Percentiles rank a stretch among this genome's conserved stretches.
Evolutionary conservation across 139 green algal genomes (phyloP).

Genomic region (Choricystis sp.): DNA sequence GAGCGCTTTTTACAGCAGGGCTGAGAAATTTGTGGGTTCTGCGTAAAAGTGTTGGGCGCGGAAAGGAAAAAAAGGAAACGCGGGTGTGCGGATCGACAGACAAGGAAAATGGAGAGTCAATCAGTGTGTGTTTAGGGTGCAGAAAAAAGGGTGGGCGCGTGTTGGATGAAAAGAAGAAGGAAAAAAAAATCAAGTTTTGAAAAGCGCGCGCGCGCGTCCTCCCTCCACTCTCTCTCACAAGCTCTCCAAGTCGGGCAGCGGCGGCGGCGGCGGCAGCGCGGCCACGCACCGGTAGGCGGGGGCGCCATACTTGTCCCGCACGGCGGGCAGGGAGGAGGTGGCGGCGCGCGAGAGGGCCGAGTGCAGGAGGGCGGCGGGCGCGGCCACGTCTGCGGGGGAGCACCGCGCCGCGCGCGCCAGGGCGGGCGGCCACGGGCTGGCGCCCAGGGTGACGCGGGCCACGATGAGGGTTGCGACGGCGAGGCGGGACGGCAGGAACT

Average conservation of each 20-base stretch:
- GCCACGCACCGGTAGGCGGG: neutral
- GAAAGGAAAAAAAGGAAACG: no score
- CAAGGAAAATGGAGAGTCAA: no score
- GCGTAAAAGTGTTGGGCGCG: no score
- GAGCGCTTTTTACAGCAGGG: no score
- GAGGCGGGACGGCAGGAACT: slow-evolving; percentile 57
- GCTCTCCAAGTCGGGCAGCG: neutral
- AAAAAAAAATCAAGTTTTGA: neutral
- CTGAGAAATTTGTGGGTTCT: no score
- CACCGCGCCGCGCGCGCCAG: neutral
- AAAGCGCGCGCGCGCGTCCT: neutral
- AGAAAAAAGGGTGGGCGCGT: neutral
- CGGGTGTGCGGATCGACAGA: no score
- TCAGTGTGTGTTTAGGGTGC: neutral
- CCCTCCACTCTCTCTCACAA: neutral
- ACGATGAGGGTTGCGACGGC: slow-evolving; percentile 65
- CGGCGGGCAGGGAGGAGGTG: neutral
- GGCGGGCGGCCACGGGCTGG: neutral
- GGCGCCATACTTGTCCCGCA: neutral
- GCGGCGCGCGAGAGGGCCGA: neutral
- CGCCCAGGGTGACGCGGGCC: slow-evolving; percentile 32
- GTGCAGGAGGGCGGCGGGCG: neutral
- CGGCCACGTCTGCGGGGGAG: neutral
- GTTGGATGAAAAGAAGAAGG: neutral
- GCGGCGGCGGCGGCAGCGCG: neutral